phyloP scores from a whole-genome alignment of 2,329 filamentous ascomycete species.

The Colletotrichum abscissum region DNA sequence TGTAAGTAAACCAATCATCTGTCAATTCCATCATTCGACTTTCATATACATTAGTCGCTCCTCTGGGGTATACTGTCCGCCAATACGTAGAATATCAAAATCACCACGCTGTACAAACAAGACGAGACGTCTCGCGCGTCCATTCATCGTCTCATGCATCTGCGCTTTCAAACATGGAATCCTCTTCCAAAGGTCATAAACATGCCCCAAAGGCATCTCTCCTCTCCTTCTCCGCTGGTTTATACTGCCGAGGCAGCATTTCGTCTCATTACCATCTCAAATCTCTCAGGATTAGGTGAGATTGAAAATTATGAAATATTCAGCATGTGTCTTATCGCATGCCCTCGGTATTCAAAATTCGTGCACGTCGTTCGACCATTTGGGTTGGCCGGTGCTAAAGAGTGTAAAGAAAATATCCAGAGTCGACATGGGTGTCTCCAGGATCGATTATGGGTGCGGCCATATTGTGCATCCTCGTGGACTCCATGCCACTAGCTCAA shows the following conservation, averaged over 20 bases:
- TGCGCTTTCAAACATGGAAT: constrained; percentile 36
- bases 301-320: constrained; percentile 8
- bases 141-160: constrained; percentile 38
- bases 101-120: constrained; percentile 42
- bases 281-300: neutral
- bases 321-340: constrained; percentile 40
- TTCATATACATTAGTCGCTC: constrained; percentile 47
- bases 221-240: neutral
- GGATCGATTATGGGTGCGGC: neutral
- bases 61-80: constrained; percentile 50
- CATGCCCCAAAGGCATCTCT: neutral
- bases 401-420: neutral
- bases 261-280: neutral
- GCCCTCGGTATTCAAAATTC: constrained; percentile 17
- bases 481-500: neutral
- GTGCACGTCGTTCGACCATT: neutral
- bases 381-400: constrained; percentile 1
- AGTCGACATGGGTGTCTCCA: neutral
- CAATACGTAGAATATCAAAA: constrained; percentile 42
- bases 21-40: constrained; percentile 20
- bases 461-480: neutral
- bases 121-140: constrained; percentile 16
- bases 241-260: neutral
- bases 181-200: neutral
- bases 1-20: neutral